Evolutionary conservation across 805 yeast species (phyloP).

Genomic region (Wickerhamomyces mucosus): DNA sequence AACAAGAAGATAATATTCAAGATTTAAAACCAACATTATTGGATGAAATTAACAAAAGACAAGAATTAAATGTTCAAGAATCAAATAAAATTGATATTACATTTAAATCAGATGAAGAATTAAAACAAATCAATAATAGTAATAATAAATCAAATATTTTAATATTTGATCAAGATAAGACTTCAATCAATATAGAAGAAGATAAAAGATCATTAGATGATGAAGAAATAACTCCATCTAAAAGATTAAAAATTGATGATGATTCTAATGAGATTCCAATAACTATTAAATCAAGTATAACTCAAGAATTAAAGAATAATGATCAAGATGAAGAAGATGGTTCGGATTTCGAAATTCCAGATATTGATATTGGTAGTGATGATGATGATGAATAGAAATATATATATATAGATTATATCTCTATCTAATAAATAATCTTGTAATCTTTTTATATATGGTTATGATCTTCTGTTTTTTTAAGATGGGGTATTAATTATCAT

Average conservation of each 20-base stretch:
- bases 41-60: slow-evolving; percentile 10
- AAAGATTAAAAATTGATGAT: slow-evolving; percentile 16
- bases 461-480: too few species aligned
- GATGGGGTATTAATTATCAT: too few species aligned
- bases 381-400: too few species aligned
- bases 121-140: slow-evolving; percentile 4
- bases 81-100: slow-evolving; percentile 4
- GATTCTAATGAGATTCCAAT: neutral
- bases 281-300: neutral
- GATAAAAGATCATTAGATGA: slow-evolving; percentile 15
- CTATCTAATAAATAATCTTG: too few species aligned
- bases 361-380: slow-evolving; percentile 30
- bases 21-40: slow-evolving; percentile 6
- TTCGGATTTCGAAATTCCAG: slow-evolving; percentile 46
- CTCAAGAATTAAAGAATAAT: slow-evolving; percentile 7
- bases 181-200: too few species aligned
- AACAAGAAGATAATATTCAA: slow-evolving; percentile 5
- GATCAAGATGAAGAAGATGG: slow-evolving; percentile 25
- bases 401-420: too few species aligned
- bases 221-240: slow-evolving; percentile 16
- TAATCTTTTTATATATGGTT: too few species aligned
- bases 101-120: slow-evolving; percentile 18
- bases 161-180: too few species aligned
- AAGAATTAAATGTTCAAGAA: neutral
- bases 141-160: slow-evolving; percentile 4